Conservation (phyloP, 2,329 filamentous ascomycete genomes). For the Trichoderma semiorbis region DNA sequence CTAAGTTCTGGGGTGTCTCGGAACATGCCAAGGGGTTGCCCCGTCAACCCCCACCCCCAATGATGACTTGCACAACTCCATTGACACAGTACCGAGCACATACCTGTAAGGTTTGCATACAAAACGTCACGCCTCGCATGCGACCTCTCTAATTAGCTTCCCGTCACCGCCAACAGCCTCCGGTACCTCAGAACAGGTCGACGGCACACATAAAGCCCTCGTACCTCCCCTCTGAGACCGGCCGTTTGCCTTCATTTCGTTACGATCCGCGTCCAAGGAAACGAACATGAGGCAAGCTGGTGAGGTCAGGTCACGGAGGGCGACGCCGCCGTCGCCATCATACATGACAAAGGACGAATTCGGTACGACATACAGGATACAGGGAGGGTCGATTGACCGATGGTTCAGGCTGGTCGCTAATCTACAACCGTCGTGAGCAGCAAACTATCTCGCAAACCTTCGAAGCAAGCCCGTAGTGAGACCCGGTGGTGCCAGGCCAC, state of each 20-base stretch:
- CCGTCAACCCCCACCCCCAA: constrained; percentile 22
- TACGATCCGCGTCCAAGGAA: neutral
- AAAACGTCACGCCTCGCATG: constrained; percentile 19
- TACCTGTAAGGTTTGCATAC: constrained; percentile 17
- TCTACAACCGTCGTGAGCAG: constrained; percentile 39
- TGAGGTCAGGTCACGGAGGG: constrained; percentile 46
- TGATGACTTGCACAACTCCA: constrained; percentile 8
- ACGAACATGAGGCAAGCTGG: constrained; percentile 30
- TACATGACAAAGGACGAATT: constrained; percentile 68
- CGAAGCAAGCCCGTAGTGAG: constrained; percentile 64
- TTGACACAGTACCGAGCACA: neutral
- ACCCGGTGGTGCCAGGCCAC: constrained; percentile 68
- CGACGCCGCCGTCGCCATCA: constrained; percentile 57
- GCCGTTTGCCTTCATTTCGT: neutral
- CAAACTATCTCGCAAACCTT: constrained; percentile 67
- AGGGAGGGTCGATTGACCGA: neutral
- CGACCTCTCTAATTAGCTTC: constrained; percentile 10
- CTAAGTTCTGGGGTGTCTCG: constrained; percentile 3
- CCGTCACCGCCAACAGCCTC: constrained; percentile 12
- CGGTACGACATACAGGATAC: constrained; percentile 44
- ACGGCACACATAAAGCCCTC: constrained; percentile 1
- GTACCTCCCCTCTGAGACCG: neutral
- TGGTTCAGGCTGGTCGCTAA: constrained; percentile 22
- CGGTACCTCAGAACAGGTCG: neutral
- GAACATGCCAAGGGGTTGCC: constrained; percentile 24